A percentile compares a stretch with the other conserved stretches of the same genome.
phyloP scores from a whole-genome alignment of 2,329 filamentous ascomycete species.

The Bimuria novae-zelandiae region DNA sequence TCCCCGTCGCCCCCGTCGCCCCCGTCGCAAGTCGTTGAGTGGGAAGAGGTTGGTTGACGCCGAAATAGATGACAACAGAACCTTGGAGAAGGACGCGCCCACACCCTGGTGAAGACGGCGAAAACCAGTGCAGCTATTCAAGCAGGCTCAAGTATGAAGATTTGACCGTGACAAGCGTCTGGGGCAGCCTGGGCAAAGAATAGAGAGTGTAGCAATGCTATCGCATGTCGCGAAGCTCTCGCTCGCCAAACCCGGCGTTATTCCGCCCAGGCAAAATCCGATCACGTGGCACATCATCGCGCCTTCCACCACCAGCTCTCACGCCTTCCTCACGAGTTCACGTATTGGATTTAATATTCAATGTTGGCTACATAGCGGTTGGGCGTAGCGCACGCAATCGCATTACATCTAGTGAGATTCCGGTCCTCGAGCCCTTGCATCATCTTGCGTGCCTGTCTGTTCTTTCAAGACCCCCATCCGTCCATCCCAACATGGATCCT shows the following conservation, averaged over 20 bases:
- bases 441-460: constrained; percentile 4
- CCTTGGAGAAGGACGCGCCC: constrained; percentile 34
- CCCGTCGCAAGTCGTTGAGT: constrained; percentile 26
- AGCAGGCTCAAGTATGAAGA: constrained; percentile 40
- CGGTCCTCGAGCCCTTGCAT: background rate
- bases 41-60: constrained; percentile 24
- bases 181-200: constrained; percentile 42
- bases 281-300: constrained; percentile 22
- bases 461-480: background rate
- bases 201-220: constrained; percentile 45
- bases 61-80: constrained; percentile 27
- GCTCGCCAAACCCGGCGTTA: constrained; percentile 15
- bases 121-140: constrained; percentile 31
- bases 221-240: constrained; percentile 19
- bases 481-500: no score
- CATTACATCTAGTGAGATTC: background rate
- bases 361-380: background rate
- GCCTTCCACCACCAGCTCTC: constrained; percentile 22
- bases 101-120: constrained; percentile 27
- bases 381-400: background rate
- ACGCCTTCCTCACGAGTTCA: no score
- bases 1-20: constrained; percentile 18
- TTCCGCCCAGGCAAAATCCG: constrained; percentile 5
- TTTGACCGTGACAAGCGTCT: constrained; percentile 25
- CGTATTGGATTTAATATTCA: no score